These are phyloP conservation scores for Komagataella kurtzmanii DNA, from an alignment of 805 yeast genomes.

Conservation along the genomic window DNA sequence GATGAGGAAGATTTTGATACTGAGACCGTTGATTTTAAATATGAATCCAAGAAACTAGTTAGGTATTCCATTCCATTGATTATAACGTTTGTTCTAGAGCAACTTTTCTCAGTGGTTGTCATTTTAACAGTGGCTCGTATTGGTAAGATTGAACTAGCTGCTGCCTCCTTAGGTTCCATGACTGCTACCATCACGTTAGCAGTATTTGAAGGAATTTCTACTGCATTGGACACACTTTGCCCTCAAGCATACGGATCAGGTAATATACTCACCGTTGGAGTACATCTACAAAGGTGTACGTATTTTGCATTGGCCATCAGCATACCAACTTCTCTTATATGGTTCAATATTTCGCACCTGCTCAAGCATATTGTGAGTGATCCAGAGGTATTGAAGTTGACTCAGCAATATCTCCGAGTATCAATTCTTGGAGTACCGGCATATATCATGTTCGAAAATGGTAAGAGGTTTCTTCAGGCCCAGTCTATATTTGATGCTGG, in stretches of 20 bases:
- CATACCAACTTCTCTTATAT: conserved; percentile 45
- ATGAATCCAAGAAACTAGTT: conserved; percentile 20
- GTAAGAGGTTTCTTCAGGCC: conserved; percentile 61
- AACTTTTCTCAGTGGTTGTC: conserved; percentile 63
- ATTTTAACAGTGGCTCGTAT: conserved; percentile 67
- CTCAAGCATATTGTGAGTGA: conserved; percentile 33
- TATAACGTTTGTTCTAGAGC: conserved; percentile 55
- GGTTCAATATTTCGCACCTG: conserved; percentile 45
- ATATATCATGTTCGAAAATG: conserved; percentile 54
- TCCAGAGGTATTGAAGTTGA: conserved; percentile 29
- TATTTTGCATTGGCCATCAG: conserved; percentile 43
- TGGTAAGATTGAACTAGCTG: conserved; percentile 63
- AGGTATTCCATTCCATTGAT: conserved; percentile 43
- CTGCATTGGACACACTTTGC: conserved; percentile 66
- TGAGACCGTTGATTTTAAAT: conserved; percentile 11
- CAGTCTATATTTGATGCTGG: conserved; percentile 77
- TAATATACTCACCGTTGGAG: conserved; percentile 49
- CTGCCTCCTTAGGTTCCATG: conserved; percentile 66
- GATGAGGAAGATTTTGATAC: conserved; percentile 18
- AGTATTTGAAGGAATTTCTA: conserved; percentile 62
- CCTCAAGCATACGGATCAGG: conserved; percentile 70
- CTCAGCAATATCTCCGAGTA: conserved; percentile 42
- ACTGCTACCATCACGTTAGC: conserved; percentile 67
- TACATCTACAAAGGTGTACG: conserved; percentile 55
- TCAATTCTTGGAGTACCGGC: conserved; percentile 63